Evolutionary conservation across 2,329 filamentous ascomycete species (phyloP), one percentile per base, ranked within the genome.

Genomic region (Periconia sp.): DNA sequence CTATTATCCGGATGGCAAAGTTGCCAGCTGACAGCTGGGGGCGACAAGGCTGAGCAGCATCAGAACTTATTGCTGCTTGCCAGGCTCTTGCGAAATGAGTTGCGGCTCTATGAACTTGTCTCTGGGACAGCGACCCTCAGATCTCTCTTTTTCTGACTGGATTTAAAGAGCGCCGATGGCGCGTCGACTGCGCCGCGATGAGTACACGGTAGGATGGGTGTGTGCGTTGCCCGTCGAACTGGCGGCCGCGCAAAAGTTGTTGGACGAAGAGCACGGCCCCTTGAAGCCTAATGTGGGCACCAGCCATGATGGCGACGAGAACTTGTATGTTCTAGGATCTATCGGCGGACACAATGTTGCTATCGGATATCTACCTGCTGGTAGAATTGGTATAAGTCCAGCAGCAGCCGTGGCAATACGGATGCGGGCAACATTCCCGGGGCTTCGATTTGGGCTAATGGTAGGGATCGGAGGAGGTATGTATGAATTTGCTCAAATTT

Each of bases 121-220:
- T 27, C 23, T 27, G 23, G 8, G 23, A 27, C 23, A 27, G 23
- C 23, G 3, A 27, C 8, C 8, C n/a, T n/a, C n/a, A n/a, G n/a
- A n/a, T 27, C 23, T 27, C 23, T 27, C 23, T 27, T 27, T 27
- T 3, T 27, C 23, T 27, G 23, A 3, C 8, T 8, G 23, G 3
- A 3, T 27, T 8, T 27, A 27, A 27, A 27, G 23, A 27, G 41
- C 18, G 35, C 37, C 23, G 13, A 60, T 60, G 53, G 14, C 53
- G 33, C 54, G 20, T 11, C 56, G 59, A 15, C 37, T 20, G 11
- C 45, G 45, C 6, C 45, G 30, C 55, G 48, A 53, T 15, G 55
- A 53, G 27, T 74, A 71, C 45, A 65, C 60, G 5, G 56, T 73
- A 8, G 67, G 61, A 19, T 74, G 69, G 69, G 54, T 74, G 7